Evolutionary conservation across 2,329 filamentous ascomycete genomes (phyloP), one percentile per base, ranked within the genome.

Genomic region (Colletotrichum australisinense): DNA sequence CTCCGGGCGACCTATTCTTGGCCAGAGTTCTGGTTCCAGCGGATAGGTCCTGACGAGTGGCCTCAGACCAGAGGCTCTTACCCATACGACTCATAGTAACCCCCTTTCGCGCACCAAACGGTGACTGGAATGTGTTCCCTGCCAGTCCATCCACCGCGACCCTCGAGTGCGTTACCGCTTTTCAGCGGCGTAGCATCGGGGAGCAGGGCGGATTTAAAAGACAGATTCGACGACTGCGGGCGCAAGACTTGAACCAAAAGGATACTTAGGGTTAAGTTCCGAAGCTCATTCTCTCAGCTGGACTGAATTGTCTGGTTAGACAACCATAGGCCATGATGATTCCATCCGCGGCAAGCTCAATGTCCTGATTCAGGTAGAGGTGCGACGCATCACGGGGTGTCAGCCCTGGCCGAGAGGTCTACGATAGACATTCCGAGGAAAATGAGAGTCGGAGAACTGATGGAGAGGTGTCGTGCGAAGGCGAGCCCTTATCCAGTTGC

Each of bases 231-330:
- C 91, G 91, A 93, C 92, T 89, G 85, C 86, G 83, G 88, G 87
- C 90, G 91, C 91, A 93, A 95, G 80, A 88, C 93, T 94, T 75
- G 78, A 82, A 91, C 94, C 93, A 93, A 91, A 86, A 83, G 81
- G 86, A 84, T 86, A 86, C 89, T 93, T 98, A 98, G 95, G 95
- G 95, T 97, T 98, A 97, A 95, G 94, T 95, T 95, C 94, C 94
- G 92, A 93, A 84, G 86, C 84, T 86, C 87, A 87, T 90, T 92
- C 90, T 88, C 89, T 84, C 84, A 85, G 82, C 80, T 80, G 79
- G 81, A 79, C 83, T 82, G 84, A 85, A 82, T 83, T 81, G 80
- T 81, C 80, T 80, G 78, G 78, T 79, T 79, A 76, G 80, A 83
- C 81, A 79, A 82, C 81, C 76, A 77, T 75, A 72, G 74, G 69